Evolutionary conservation across 495 filamentous ascomycete genomes (phyloP).

Genomic region (Aspergillus indologenus): DNA sequence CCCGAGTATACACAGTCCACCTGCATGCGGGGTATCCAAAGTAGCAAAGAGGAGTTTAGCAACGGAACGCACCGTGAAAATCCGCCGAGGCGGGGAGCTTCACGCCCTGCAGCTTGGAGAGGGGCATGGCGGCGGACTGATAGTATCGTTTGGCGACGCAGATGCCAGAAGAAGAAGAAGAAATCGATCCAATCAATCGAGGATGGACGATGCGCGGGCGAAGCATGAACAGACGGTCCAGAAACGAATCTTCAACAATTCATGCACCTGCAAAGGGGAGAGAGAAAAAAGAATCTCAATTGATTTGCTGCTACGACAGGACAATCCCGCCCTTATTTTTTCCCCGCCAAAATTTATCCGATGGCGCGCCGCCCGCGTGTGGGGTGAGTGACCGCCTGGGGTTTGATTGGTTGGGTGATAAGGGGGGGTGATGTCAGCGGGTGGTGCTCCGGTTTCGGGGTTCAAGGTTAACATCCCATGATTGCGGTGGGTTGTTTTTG

Average conservation of each 20-base stretch:
- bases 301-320: too few species aligned
- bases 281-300: too few species aligned
- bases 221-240: background rate
- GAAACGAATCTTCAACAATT: too few species aligned
- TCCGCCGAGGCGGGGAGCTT: constrained; percentile 72
- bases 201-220: background rate
- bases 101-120: constrained; percentile 39
- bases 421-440: constrained; percentile 18
- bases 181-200: background rate
- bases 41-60: too few species aligned
- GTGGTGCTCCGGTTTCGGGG: background rate
- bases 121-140: constrained; percentile 31
- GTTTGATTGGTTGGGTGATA: constrained; percentile 19
- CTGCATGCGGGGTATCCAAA: too few species aligned
- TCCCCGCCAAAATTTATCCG: constrained; percentile 29
- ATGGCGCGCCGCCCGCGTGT: constrained; percentile 10
- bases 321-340: constrained; percentile 7
- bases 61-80: constrained; percentile 52
- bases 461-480: background rate
- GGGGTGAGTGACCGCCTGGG: constrained; percentile 4
- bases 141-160: background rate
- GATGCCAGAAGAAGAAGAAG: background rate
- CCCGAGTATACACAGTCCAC: too few species aligned
- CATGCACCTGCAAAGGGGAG: too few species aligned
- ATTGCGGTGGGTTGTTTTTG: too few species aligned